Conservation (phyloP, 306 rosid species). For the Inga laurina region DNA sequence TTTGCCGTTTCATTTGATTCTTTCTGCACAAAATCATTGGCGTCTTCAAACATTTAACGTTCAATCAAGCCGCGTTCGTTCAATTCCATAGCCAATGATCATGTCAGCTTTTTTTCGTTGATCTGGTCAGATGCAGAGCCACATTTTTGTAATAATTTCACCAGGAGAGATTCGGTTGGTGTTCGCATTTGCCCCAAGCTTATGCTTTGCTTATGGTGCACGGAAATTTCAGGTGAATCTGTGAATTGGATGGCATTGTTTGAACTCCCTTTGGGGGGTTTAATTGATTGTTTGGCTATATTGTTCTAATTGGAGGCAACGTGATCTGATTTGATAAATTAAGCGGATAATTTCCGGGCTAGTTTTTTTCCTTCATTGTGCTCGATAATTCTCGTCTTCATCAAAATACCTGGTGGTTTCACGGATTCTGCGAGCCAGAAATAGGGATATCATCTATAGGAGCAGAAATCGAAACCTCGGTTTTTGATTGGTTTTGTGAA, state of each 20-base stretch:
- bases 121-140: slow-evolving; percentile 54
- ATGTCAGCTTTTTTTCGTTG: slow-evolving; percentile 41
- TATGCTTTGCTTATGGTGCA: not conserved
- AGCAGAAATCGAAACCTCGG: slow-evolving; percentile 26
- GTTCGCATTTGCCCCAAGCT: slow-evolving; percentile 3
- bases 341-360: slow-evolving; percentile 1
- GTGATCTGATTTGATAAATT: slow-evolving; percentile 37
- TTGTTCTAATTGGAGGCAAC: slow-evolving; percentile 3
- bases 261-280: slow-evolving; percentile 34
- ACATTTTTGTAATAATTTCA: slow-evolving; percentile 31
- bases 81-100: slow-evolving; percentile 11
- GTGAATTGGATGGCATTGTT: slow-evolving; percentile 25
- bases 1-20: slow-evolving; percentile 16
- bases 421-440: slow-evolving; percentile 13
- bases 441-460: slow-evolving; percentile 27
- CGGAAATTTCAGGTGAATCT: slow-evolving; percentile 2
- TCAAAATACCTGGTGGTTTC: slow-evolving; percentile 42
- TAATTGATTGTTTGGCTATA: not conserved
- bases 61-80: slow-evolving; percentile 33
- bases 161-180: slow-evolving; percentile 15
- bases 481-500: slow-evolving; percentile 27
- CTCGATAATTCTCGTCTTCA: slow-evolving; percentile 30
- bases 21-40: not conserved
- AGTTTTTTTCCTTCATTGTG: slow-evolving; percentile 22
- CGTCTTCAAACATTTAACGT: slow-evolving; percentile 32